Base-by-base conservation (phyloP, 2,329 filamentous ascomycete genomes). In the Davidsoniella eucalypti region DNA sequence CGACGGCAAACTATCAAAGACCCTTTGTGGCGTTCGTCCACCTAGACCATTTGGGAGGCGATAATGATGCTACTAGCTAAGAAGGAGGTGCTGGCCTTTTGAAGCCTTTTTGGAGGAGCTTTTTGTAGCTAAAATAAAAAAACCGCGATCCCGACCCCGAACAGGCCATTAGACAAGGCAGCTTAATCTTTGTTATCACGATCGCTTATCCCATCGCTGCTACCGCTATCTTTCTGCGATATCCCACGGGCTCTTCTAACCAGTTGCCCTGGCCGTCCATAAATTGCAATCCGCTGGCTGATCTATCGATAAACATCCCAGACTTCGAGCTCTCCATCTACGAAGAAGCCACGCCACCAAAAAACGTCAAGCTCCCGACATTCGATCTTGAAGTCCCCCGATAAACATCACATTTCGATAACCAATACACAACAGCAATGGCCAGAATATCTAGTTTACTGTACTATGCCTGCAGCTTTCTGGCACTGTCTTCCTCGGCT, bases 391-490 rank as follows among this genome's bases (percentile, higher is more conserved):
- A 10, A n/a, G 10, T 38, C 12, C 17, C 44, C 39, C 44, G 18
- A 39, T 38, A 47, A 16, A 7, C 23, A 25, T 33, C 29, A 7
- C 21, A 18, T 7, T 17, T 25, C 33, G 23, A 23, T 38, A 47
- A 5, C 21, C 21, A 23, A 23, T 23, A 23, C 25, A 41, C 39
- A 37, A 37, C 17, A 25, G 49, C 38, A 38, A 53, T 53, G 51
- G 51, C 47, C 41, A 53, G 51, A 53, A 46, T 53, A 50, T 40
- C 51, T 17, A 49, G 42, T 17, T 61, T 77, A 60, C 68, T 80
- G 69, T 75, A 72, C 64, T 70, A 69, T 60, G 59, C 79, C 63
- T 77, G 71, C 68, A 69, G 72, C 64, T 60, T 80, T 47, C 64
- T 79, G 56, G 64, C 80, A 51, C 64, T 80, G 52, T 65, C 72